Conservation (phyloP, 176 grass and related monocot species). For the Avena atlantica region DNA sequence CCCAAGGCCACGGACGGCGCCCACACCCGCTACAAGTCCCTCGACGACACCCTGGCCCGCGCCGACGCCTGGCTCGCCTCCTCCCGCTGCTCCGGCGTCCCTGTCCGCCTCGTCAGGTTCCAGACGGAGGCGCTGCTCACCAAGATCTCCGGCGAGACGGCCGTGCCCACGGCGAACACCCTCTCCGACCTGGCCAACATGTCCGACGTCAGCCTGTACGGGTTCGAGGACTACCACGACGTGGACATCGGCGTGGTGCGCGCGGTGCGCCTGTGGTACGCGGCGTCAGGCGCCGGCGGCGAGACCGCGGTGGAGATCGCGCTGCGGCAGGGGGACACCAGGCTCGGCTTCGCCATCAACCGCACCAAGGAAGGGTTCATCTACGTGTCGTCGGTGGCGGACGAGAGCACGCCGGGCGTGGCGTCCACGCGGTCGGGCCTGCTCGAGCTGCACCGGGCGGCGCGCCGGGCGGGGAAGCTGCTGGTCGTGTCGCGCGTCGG, state of each 20-base stretch:
- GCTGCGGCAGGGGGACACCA: conserved; percentile 69
- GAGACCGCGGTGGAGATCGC: conserved; percentile 76
- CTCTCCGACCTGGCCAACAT: conserved; percentile 76
- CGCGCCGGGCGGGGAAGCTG: conserved; percentile 56
- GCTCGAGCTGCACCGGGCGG: conserved; percentile 66
- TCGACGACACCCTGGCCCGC: conserved; percentile 87
- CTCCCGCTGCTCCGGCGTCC: conserved; percentile 66
- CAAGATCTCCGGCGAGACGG: conserved; percentile 90
- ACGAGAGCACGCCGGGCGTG: conserved; percentile 67
- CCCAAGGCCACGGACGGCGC: conserved; percentile 63
- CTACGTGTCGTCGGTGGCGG: conserved; percentile 85
- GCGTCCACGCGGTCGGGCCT: conserved; percentile 74
- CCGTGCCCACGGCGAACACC: conserved; percentile 74
- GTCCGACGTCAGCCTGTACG: conserved; percentile 79
- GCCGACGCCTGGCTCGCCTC: conserved; percentile 81
- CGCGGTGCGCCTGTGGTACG: conserved; percentile 83
- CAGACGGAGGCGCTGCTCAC: conserved; percentile 91
- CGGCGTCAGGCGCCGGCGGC: conserved; percentile 45
- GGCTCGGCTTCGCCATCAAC: conserved; percentile 89
- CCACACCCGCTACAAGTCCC: conserved; percentile 63
- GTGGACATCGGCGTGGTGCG: conserved; percentile 86
- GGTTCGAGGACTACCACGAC: conserved; percentile 98
- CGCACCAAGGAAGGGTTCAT: conserved; percentile 93
- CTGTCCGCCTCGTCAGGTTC: conserved; percentile 66
- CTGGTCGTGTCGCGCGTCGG: conserved; percentile 80